phyloP scores from a whole-genome alignment of 352 stramenopile species.

The Phytophthora hybrid region DNA sequence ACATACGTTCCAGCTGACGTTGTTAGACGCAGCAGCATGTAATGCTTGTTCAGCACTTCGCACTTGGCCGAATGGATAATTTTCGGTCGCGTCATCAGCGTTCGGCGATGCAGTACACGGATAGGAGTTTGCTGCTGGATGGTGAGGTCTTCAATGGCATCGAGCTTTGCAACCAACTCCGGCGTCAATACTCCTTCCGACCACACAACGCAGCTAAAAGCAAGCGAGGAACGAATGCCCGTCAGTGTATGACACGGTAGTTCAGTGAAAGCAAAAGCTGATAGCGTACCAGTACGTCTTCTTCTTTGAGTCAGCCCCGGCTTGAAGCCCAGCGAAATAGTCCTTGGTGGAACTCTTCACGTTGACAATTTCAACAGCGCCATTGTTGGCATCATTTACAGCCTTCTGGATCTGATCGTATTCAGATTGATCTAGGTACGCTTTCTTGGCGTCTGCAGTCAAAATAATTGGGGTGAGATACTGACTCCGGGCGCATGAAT shows the following conservation, averaged over 20 bases:
- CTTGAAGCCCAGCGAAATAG: slow-evolving; percentile 82
- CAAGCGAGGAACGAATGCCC: not conserved
- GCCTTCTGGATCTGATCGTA: slow-evolving; percentile 62
- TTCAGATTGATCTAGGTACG: slow-evolving; percentile 61
- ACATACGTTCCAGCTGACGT: slow-evolving; percentile 98
- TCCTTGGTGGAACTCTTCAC: slow-evolving; percentile 77
- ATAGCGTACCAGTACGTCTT: slow-evolving; percentile 86
- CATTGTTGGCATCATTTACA: slow-evolving; percentile 75
- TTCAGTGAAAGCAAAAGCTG: not conserved
- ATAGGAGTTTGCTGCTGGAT: slow-evolving; percentile 97
- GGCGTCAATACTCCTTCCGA: slow-evolving; percentile 64
- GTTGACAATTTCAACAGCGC: slow-evolving; percentile 89
- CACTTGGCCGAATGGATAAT: slow-evolving; percentile 90
- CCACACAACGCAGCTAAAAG: slow-evolving; percentile 81
- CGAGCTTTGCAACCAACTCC: slow-evolving; percentile 73
- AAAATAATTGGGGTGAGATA: slow-evolving; percentile 27
- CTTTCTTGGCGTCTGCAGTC: slow-evolving; percentile 75
- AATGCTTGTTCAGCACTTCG: slow-evolving; percentile 95
- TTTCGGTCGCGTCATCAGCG: slow-evolving; percentile 93
- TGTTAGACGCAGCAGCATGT: slow-evolving; percentile 95
- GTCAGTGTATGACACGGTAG: not conserved
- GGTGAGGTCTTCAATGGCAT: slow-evolving; percentile 82
- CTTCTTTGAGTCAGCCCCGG: slow-evolving; percentile 85
- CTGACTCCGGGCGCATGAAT: not conserved
- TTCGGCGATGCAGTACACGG: slow-evolving; percentile 97